Conservation (phyloP, 2,329 filamentous ascomycete genomes). For the Trichoderma arundinaceum region DNA sequence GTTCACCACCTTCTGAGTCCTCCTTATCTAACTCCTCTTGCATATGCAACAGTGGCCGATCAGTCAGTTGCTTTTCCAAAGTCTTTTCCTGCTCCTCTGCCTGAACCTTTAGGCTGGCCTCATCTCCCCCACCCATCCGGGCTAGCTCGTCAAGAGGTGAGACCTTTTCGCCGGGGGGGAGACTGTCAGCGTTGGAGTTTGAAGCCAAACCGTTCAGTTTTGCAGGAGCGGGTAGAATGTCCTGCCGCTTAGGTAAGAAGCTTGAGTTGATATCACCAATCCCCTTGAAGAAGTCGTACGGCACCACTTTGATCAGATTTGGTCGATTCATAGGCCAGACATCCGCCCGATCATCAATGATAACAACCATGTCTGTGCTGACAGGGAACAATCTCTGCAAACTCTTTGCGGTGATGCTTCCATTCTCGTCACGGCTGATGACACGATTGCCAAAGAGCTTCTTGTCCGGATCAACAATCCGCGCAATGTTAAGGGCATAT, state of each 20-base stretch:
- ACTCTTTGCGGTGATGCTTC: conserved; percentile 88
- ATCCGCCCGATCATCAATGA: conserved; percentile 95
- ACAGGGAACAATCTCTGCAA: conserved; percentile 91
- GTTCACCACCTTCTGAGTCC: conserved; percentile 43
- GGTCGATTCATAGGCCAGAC: conserved; percentile 91
- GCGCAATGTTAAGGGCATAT: conserved; percentile 91
- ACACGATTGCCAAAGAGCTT: conserved; percentile 93
- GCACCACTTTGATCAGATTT: conserved; percentile 92
- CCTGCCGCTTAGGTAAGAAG: conserved; percentile 81
- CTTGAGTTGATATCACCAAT: conserved; percentile 99
- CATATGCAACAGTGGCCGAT: conserved; percentile 87
- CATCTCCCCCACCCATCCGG: conserved; percentile 74
- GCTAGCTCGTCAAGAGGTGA: conserved; percentile 74
- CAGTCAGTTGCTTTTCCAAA: conserved; percentile 85
- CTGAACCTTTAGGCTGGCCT: conserved; percentile 72
- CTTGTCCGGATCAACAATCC: conserved; percentile 87
- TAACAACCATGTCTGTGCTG: conserved; percentile 98
- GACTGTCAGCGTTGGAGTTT: conserved; percentile 10
- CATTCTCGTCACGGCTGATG: conserved; percentile 95
- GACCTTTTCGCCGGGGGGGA: conserved; percentile 36
- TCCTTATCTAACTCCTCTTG: conserved; percentile 90
- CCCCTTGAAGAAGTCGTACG: conserved; percentile 97
- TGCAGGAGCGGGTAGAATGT: conserved; percentile 50
- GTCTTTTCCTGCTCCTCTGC: conserved; percentile 84
- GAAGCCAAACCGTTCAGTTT: conserved; percentile 38